Percentiles rank a stretch among this genome's conserved stretches.
phyloP scores from a whole-genome alignment of 2,329 filamentous ascomycete species.

The Hypoxylon sp. region DNA sequence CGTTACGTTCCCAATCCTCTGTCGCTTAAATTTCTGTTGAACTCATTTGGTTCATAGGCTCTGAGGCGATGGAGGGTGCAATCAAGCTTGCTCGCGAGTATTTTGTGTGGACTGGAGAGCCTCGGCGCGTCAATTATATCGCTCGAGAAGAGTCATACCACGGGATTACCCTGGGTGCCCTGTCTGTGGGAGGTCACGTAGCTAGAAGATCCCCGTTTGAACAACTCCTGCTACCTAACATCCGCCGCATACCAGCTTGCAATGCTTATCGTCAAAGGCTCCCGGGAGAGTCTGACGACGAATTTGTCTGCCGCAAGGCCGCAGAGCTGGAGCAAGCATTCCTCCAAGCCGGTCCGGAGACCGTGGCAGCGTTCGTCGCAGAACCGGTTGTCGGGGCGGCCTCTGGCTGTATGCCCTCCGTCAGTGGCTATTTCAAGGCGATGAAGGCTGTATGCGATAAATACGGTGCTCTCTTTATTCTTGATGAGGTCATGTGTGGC shows the following conservation, averaged over 20 bases:
- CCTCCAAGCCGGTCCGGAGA: slow-evolving; percentile 70
- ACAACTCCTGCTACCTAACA: slow-evolving; percentile 67
- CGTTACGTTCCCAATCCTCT: neutral
- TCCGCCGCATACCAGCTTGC: slow-evolving; percentile 73
- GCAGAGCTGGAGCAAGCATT: slow-evolving; percentile 76
- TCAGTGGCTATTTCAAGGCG: slow-evolving; percentile 74
- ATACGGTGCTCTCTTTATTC: slow-evolving; percentile 75
- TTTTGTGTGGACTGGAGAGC: slow-evolving; percentile 69
- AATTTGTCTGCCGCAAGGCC: slow-evolving; percentile 71
- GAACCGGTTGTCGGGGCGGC: slow-evolving; percentile 79
- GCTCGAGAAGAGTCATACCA: slow-evolving; percentile 77
- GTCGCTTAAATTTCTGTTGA: slow-evolving; percentile 1
- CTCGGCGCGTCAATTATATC: slow-evolving; percentile 72
- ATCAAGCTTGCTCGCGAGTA: slow-evolving; percentile 78
- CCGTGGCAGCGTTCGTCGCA: slow-evolving; percentile 75
- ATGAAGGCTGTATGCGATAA: slow-evolving; percentile 75
- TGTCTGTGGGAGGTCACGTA: slow-evolving; percentile 73
- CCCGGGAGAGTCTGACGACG: slow-evolving; percentile 64
- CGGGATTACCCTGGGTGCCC: slow-evolving; percentile 75
- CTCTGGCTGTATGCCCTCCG: slow-evolving; percentile 71
- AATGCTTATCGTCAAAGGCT: slow-evolving; percentile 72
- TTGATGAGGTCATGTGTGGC: slow-evolving; percentile 76
- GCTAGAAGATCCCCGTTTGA: slow-evolving; percentile 71
- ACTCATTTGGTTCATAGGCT: slow-evolving; percentile 60
- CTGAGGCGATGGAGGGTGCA: slow-evolving; percentile 78